These are phyloP conservation scores for Irineochytrium annulatum DNA, from an alignment of 192 early-diverging fungal species.

Conservation along the genomic window DNA sequence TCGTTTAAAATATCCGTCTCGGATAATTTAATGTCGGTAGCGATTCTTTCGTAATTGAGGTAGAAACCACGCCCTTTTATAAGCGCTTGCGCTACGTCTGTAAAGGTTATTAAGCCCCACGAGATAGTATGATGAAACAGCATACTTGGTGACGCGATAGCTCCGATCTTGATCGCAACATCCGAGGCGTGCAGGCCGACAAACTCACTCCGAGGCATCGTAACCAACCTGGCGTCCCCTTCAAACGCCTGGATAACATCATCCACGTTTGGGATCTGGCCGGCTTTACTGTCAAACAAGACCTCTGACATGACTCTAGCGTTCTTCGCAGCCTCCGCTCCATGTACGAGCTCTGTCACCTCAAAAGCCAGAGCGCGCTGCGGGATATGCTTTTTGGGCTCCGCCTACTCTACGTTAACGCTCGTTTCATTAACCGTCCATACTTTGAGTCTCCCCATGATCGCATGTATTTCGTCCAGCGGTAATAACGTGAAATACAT, in stretches of 20 bases:
- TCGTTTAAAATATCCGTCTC: constrained; percentile 62
- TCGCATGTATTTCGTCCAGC: constrained; percentile 48
- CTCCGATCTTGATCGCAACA: constrained; percentile 56
- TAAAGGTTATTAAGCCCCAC: not conserved
- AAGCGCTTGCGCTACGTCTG: constrained; percentile 73
- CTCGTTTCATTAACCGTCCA: not conserved
- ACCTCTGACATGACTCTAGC: constrained; percentile 71
- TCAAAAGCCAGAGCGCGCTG: constrained; percentile 76
- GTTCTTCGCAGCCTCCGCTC: constrained; percentile 57
- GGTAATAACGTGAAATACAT: constrained; percentile 79
- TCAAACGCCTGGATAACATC: constrained; percentile 69
- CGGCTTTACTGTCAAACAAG: constrained; percentile 55
- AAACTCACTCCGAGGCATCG: constrained; percentile 36
- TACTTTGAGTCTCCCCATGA: constrained; percentile 67
- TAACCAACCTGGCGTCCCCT: constrained; percentile 57
- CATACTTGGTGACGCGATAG: constrained; percentile 67
- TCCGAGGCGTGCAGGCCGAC: constrained; percentile 51
- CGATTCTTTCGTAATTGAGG: constrained; percentile 59
- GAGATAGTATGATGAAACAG: not conserved
- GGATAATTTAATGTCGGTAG: constrained; percentile 34
- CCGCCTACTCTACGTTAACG: not conserved
- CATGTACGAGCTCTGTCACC: constrained; percentile 87
- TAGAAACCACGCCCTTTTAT: constrained; percentile 80
- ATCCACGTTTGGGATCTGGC: constrained; percentile 42
- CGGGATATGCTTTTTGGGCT: constrained; percentile 67